A percentile compares a stretch with the other conserved stretches of the same genome.
Conservation (phyloP, 805 yeast species). For the Lipomyces japonicus region DNA sequence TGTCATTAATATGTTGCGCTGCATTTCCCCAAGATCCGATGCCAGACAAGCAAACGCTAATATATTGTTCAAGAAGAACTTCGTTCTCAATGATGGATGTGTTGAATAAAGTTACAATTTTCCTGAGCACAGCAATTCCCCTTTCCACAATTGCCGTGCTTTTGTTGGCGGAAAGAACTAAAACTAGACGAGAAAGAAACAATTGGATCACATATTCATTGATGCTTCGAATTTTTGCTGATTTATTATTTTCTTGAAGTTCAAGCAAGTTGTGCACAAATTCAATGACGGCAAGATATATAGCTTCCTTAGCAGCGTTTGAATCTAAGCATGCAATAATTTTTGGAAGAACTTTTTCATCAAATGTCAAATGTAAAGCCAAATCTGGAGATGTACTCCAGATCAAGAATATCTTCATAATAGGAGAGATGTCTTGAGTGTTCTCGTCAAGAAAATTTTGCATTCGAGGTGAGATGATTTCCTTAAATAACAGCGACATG, state of each 20-base stretch:
- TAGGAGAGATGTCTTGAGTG: slow-evolving; percentile 74
- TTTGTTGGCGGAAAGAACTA: slow-evolving; percentile 6
- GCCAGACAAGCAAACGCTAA: slow-evolving; percentile 19
- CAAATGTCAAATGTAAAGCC: slow-evolving; percentile 48
- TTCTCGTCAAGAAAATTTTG: slow-evolving; percentile 68
- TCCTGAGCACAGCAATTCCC: slow-evolving; percentile 14
- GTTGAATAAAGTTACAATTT: slow-evolving; percentile 3
- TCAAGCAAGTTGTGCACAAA: slow-evolving; percentile 21
- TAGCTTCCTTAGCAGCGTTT: slow-evolving; percentile 62
- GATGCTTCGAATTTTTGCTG: not conserved
- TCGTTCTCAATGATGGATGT: slow-evolving; percentile 5
- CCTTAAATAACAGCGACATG: slow-evolving; percentile 49
- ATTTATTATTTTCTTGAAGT: slow-evolving; percentile 2
- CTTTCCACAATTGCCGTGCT: slow-evolving; percentile 9
- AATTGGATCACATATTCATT: slow-evolving; percentile 1
- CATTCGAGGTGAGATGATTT: slow-evolving; percentile 63
- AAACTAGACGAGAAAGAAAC: slow-evolving; percentile 18
- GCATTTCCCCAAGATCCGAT: slow-evolving; percentile 12
- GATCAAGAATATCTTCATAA: slow-evolving; percentile 59
- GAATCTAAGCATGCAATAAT: slow-evolving; percentile 56
- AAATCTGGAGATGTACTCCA: slow-evolving; percentile 53
- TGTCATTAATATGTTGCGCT: slow-evolving; percentile 8
- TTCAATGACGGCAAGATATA: slow-evolving; percentile 59
- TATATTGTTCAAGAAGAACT: slow-evolving; percentile 15
- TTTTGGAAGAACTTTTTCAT: slow-evolving; percentile 51